Evolutionary conservation across 768 basidiomycete species (phyloP), one percentile per base, ranked within the genome.

Genomic region (Rhodotorula sphaerocarpa): DNA sequence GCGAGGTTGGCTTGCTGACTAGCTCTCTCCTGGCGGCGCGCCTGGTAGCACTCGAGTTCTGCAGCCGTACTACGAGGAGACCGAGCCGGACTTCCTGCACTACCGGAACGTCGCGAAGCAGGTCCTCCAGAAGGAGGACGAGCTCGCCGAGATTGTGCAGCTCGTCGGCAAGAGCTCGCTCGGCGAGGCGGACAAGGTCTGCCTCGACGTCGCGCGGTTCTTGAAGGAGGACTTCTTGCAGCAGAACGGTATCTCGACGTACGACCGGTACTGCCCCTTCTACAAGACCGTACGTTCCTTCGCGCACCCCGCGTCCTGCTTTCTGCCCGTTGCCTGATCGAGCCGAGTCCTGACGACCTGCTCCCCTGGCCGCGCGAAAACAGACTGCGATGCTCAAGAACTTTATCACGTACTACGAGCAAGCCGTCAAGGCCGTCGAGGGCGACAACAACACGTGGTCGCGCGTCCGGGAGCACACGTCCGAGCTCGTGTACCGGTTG

Each of bases 121-220:
- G 78, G 93, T 99, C 59, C 77, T 99, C 57, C 95, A 97, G 77
- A 97, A 97, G 77, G 95, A 99, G 76, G 90, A 92, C 72, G 95
- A 97, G 73, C 82, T 99, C 45, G 90, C 95, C 2, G 95, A 99
- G 77, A 97, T 99, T 68, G 95, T 99, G 31, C 95, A 99, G 74
- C 82, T 99, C n/a, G 95, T 99, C 70, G 95, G 95, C 53, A 99
- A 99, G 81, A 89, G 87, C 71, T 95, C 95, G 33, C 80, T 99
- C 30, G 92, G 93, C 60, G 95, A 99, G 76, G 84, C 81, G 72
- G 95, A 99, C 78, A 99, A 99, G 82, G 92, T 96, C 73, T 97
- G 92, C 12, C 82, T 99, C 41, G 95, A 97, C 73, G 90, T 96
- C 39, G 93, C 92, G 23, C 82, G 88, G 48, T 89, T 99, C 87